Percentiles rank a stretch among this genome's conserved stretches.
Evolutionary conservation across 75 land plant genomes (phyloP).

Genomic region (Picea sitchensis): DNA sequence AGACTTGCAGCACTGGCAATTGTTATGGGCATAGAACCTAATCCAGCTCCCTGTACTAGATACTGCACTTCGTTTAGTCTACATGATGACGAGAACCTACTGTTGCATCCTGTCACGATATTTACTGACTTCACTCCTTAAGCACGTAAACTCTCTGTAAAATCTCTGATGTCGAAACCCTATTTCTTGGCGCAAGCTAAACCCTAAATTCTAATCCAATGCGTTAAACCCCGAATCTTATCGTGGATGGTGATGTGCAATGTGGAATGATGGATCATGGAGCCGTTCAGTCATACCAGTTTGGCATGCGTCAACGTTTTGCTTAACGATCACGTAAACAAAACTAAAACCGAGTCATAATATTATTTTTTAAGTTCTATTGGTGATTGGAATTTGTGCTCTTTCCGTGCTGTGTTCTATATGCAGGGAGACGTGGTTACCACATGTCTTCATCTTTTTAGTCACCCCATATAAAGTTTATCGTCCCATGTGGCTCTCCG

Average conservation of each 20-base stretch:
- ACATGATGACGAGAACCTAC: slow-evolving; percentile 3
- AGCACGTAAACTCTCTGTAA: slow-evolving; percentile 6
- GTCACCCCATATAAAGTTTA: no score
- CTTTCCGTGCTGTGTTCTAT: no score
- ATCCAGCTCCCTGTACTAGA: background rate
- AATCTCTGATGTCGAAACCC: background rate
- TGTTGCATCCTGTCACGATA: slow-evolving; percentile 8
- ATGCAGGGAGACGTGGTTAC: background rate
- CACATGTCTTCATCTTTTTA: background rate
- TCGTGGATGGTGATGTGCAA: no score
- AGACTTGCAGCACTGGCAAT: background rate
- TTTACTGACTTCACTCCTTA: background rate
- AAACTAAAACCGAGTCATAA: background rate
- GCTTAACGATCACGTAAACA: background rate
- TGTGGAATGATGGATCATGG: no score
- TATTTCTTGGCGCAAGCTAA: slow-evolving; percentile 15
- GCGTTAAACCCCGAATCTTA: no score
- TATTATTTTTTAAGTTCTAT: background rate
- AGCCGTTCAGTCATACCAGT: background rate
- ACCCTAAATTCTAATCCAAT: slow-evolving; percentile 6
- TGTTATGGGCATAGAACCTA: background rate
- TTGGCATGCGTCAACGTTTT: background rate
- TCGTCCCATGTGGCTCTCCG: no score
- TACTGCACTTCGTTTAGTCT: background rate
- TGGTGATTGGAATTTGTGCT: background rate